Evolutionary conservation across 768 basidiomycete genomes (phyloP), one percentile per base, ranked within the genome.

Genomic region (Agaricus subrufescens): DNA sequence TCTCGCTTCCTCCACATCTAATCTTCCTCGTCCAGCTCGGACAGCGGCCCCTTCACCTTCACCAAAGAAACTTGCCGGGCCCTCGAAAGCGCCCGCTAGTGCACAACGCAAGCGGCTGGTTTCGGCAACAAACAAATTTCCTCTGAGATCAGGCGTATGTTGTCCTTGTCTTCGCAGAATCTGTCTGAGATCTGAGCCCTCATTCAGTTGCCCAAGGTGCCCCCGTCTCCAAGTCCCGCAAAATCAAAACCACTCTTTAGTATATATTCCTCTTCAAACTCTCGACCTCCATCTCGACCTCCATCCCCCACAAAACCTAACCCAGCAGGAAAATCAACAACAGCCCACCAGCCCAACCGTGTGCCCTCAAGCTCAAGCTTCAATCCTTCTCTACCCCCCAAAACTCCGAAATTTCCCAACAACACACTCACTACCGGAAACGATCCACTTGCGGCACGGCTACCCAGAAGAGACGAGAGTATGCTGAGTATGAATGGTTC

Each of bases 401-500:
- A 83, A 59, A 78, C 81, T 9, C 81, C 82, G 46, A 73, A 67
- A 57, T 87, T 73, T 61, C 83, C 84, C 34, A 64, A 74, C 34
- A 64, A 62, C 34, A 46, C 49, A 27, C 50, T 58, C 30, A 54
- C 37, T 42, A 58, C 62, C 4, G 31, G 48, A 12, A 50, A 50
- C 34, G 73, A 71, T 23, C 67, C 70, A 43, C 69, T 78, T 15
- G 66, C 77, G 3, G 73, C 86, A 46, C 84, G 90, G 26, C 75
- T 85, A 65, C 86, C 89, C 10, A 81, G 87, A 42, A 81, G 77
- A 60, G 83, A 90, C 63, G 91, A 94, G 68, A 83, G 76, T 63
- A 82, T 92, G 81, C 75, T 92, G 49, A 89, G 89, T 63, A 69
- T 87, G 19, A 93, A 94, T 58, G 91, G 91, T 3, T 91, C 89